Evolutionary conservation across 2,329 filamentous ascomycete genomes (phyloP), one percentile per base, ranked within the genome.

Genomic region (Calonectria leucothoes): DNA sequence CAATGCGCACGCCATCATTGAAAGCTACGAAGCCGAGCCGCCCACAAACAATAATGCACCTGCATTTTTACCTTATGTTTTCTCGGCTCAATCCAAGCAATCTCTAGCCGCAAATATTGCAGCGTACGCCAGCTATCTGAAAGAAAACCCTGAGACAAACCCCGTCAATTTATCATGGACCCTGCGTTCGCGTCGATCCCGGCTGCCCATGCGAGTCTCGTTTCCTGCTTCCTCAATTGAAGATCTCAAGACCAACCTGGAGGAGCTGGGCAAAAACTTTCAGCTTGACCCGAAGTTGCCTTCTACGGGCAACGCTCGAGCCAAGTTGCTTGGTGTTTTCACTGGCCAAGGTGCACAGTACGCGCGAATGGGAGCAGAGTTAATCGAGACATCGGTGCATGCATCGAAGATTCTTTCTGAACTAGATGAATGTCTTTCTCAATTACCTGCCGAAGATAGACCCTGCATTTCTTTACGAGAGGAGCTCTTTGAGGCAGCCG

Each of bases 1-100:
- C 23, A 88, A 88, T 73, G 85, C 83, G 2, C 87, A 88, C 69
- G 82, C 82, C 0, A 77, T 77, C 11, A 73, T 87, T 10, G 84
- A 84, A 73, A 45, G 59, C 15, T 75, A 75, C 51, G 35, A 66
- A 2, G 11, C 25, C 27, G 14, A 25, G 7, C 51, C 35, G 14
- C 7, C 2, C 59, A 39, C 15, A 17, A 8, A 17, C 12, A 20
- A 25, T 23, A 39, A 52, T 20, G 65, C 55, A 0, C 67, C 71
- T 3, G 45, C 75, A 8, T 55, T 73, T 27, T 12, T 35, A 8
- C 65, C 65, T 31, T 45, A 57, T 23, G 33, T 52, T 7, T 72
- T 78, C 55, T 76, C 76, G 3, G 73, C 74, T 20, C 57, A 39
- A 37, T 70, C 71, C 6, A 49, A 66, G 17, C 20, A 39, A 27